Base-by-base conservation (phyloP, 495 filamentous ascomycete species). In the Penicillium ochrochloron region DNA sequence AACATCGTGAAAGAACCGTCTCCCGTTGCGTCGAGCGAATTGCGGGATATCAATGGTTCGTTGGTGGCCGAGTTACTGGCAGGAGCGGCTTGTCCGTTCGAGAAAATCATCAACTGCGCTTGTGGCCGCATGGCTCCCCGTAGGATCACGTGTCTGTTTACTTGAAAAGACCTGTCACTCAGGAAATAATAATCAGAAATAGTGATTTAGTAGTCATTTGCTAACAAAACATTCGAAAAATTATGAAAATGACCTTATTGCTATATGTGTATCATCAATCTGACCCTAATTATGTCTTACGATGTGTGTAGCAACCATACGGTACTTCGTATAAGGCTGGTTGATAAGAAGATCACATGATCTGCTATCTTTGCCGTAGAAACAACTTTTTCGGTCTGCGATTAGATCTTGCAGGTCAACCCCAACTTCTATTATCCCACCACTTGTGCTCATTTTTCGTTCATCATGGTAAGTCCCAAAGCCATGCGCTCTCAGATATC, bases 321-420 rank as follows among this genome's bases (percentile, higher is more conserved):
- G 0, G 37, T 33, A 33, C 31, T 33, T 33, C 31, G 31, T 33
- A 33, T 0, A 23, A 6, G 68, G 37, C 50, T 67, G 63, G 71
- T 73, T 65, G 69, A 71, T 73, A 75, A 73, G 70, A 31, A 21
- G 33, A 50, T 69, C 68, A 70, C 66, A 65, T 72, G 73, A 55
- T 48, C 33, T 53, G 58, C 69, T 71, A 73, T 73, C 71, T 73
- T 65, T 73, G 66, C 70, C 63, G 65, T 61, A 60, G 68, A 69
- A 70, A 68, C 70, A 75, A 79, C 74, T 77, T 79, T 79, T 78
- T 77, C 71, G 61, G 60, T 35, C 35, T 35, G 59, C 66, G 64
- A 73, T 67, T 73, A 70, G 69, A 73, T 73, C 68, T 68, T 67
- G 66, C 61, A 64, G 57, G 61, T 33, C 35, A 67, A 71, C 51